These are phyloP conservation scores for Coemansia biformis DNA, from an alignment of 192 early-diverging fungal species.

Conservation along the genomic window DNA sequence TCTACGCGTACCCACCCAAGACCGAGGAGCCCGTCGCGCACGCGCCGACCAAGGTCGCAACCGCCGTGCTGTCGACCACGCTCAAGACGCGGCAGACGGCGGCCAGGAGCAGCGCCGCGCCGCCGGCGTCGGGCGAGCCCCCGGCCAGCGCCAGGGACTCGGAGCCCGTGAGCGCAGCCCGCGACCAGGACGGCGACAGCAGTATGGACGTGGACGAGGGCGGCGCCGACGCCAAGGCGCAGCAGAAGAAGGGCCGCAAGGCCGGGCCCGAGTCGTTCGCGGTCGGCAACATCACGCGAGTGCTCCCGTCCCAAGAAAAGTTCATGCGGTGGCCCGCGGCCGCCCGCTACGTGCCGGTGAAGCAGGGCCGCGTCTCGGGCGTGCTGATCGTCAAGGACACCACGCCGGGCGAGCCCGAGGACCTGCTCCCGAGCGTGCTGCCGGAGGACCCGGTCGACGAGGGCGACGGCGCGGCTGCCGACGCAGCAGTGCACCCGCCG, in stretches of 20 bases:
- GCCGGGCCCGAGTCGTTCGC: constrained; percentile 71
- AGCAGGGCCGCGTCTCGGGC: constrained; percentile 66
- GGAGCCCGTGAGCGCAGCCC: constrained; percentile 4
- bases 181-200: constrained; percentile 11
- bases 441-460: constrained; percentile 22
- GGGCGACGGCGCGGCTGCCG: constrained; percentile 13
- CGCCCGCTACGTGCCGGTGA: constrained; percentile 85
- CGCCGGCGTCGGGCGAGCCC: constrained; percentile 1
- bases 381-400: constrained; percentile 84
- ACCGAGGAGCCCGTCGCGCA: constrained; percentile 64
- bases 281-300: constrained; percentile 80
- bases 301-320: constrained; percentile 83
- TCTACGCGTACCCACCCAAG: constrained; percentile 90
- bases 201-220: constrained; percentile 42
- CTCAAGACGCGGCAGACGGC: constrained; percentile 85
- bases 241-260: constrained; percentile 45
- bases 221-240: constrained; percentile 10
- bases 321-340: constrained; percentile 80
- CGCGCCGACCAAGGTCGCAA: constrained; percentile 63
- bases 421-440: constrained; percentile 62
- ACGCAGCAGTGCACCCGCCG: constrained; percentile 54
- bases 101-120: constrained; percentile 60
- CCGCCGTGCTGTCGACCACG: constrained; percentile 93
- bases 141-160: background rate
- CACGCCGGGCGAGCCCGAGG: constrained; percentile 71